Evolutionary conservation across 108 stramenopile genomes (phyloP).

Genomic region (Skeletonema costatum): DNA sequence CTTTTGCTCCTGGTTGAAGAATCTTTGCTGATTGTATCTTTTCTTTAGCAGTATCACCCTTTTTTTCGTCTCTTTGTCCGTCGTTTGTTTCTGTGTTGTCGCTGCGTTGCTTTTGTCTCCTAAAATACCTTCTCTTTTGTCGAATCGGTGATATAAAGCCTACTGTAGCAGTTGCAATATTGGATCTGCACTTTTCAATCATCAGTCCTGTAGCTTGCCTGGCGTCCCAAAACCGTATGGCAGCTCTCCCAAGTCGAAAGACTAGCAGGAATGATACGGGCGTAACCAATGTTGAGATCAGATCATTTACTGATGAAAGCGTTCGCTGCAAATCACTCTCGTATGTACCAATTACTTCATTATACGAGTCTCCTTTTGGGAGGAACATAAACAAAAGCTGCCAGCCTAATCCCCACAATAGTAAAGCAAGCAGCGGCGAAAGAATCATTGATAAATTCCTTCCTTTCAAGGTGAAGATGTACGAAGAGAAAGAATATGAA

Average conservation of each 20-base stretch:
- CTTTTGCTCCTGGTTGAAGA: neutral
- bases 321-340: slow-evolving; percentile 19
- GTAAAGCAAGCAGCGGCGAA: slow-evolving; percentile 18
- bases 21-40: neutral
- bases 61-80: neutral
- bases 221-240: slow-evolving; percentile 35
- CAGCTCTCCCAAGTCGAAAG: slow-evolving; percentile 41
- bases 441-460: slow-evolving; percentile 41
- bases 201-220: slow-evolving; percentile 33
- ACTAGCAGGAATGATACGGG: slow-evolving; percentile 46
- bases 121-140: slow-evolving; percentile 12
- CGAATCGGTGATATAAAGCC: slow-evolving; percentile 30
- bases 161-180: slow-evolving; percentile 35
- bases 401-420: slow-evolving; percentile 42
- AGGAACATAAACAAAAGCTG: slow-evolving; percentile 33
- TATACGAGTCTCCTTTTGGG: neutral
- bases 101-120: neutral
- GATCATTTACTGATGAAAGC: slow-evolving; percentile 21
- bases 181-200: slow-evolving; percentile 28
- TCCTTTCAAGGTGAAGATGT: slow-evolving; percentile 27
- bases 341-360: neutral
- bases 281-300: slow-evolving; percentile 29
- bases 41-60: neutral
- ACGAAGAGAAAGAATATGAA: slow-evolving; percentile 32
- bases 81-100: neutral